Evolutionary conservation across 768 basidiomycete species (phyloP).

Genomic region (Phaeotremella fagi): DNA sequence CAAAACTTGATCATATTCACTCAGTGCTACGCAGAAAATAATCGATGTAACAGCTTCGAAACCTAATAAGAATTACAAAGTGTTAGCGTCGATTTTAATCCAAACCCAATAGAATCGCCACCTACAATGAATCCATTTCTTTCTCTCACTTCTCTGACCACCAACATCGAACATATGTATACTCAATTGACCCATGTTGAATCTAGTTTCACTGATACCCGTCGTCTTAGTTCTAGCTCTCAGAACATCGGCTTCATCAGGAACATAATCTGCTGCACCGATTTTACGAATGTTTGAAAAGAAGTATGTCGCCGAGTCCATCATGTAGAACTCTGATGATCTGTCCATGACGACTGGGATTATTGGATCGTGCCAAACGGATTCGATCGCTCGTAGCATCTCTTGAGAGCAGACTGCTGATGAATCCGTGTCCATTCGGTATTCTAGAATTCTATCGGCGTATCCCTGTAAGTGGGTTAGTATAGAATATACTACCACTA

Average conservation of each 20-base stretch:
- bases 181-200: slow-evolving; percentile 53
- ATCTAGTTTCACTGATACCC: slow-evolving; percentile 82
- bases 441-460: slow-evolving; percentile 52
- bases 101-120: slow-evolving; percentile 1
- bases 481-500: not conserved
- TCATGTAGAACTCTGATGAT: slow-evolving; percentile 72
- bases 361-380: slow-evolving; percentile 53
- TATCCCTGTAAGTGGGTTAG: slow-evolving; percentile 34
- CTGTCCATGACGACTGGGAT: slow-evolving; percentile 52
- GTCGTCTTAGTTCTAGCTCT: slow-evolving; percentile 83
- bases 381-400: slow-evolving; percentile 51
- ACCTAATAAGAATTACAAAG: slow-evolving; percentile 59
- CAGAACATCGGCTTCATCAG: slow-evolving; percentile 79
- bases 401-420: slow-evolving; percentile 43
- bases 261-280: slow-evolving; percentile 71
- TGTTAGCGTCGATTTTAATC: not conserved
- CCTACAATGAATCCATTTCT: slow-evolving; percentile 53
- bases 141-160: slow-evolving; percentile 73
- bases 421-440: slow-evolving; percentile 49
- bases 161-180: slow-evolving; percentile 72
- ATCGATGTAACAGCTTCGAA: slow-evolving; percentile 76
- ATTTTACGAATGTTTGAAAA: slow-evolving; percentile 81
- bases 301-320: slow-evolving; percentile 93
- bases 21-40: slow-evolving; percentile 70
- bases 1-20: slow-evolving; percentile 69